Conservation (phyloP, 176 grass and related monocot genomes). For the Puccinellia tenuiflora region DNA sequence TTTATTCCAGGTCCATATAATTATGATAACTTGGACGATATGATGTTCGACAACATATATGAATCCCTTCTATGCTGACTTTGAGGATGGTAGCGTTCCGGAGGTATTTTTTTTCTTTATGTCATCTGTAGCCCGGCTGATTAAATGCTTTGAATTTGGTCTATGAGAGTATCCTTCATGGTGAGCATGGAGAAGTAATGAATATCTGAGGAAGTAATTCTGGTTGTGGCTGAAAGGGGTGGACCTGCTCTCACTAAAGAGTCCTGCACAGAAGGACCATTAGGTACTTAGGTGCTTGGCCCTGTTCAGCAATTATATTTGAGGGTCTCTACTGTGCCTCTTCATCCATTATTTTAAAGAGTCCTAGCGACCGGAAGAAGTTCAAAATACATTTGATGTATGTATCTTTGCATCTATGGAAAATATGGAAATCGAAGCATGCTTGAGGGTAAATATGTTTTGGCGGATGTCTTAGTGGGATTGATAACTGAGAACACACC, state of each 20-base stretch:
- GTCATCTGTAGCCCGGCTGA: neutral
- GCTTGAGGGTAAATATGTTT: no score
- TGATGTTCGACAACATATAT: constrained; percentile 39
- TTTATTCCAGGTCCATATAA: constrained; percentile 47
- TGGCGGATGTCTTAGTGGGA: no score
- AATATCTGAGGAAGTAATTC: neutral
- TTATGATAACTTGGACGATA: constrained; percentile 63
- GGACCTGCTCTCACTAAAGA: neutral
- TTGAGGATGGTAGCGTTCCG: constrained; percentile 64
- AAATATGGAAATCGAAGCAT: no score
- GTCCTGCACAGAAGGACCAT: no score
- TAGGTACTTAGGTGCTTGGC: no score
- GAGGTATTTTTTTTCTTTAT: constrained; percentile 35
- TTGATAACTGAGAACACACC: no score
- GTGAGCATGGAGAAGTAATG: neutral
- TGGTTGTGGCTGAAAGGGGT: neutral
- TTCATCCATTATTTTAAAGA: no score
- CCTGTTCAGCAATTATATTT: no score
- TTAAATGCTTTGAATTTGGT: neutral
- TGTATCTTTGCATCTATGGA: no score
- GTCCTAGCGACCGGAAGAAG: no score
- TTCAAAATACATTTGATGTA: no score
- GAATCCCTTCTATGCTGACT: constrained; percentile 45
- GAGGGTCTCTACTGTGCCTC: no score
- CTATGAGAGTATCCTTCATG: neutral